Conservation (phyloP, 164 flowering plant species). For the Stephania cephalantha region DNA sequence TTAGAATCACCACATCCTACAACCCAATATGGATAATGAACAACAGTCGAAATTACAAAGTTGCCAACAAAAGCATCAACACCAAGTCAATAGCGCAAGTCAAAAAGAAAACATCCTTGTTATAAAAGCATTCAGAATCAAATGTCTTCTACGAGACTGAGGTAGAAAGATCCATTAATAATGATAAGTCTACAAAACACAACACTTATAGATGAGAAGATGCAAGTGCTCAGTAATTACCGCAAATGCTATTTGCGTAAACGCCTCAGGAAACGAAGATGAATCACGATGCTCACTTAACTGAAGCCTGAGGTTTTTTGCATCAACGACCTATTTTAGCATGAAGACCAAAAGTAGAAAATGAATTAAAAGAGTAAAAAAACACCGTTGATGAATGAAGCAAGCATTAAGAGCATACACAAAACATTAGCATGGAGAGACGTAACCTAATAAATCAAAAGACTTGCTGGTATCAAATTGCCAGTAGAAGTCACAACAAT, state of each 20-base stretch:
- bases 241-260: conserved; percentile 88
- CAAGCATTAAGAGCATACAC: background rate
- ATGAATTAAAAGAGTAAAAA: background rate
- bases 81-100: background rate
- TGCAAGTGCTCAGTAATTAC: conserved; percentile 29
- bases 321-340: conserved; percentile 74
- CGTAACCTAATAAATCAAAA: background rate
- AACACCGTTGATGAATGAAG: background rate
- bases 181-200: conserved; percentile 9
- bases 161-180: background rate
- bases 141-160: background rate
- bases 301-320: conserved; percentile 76
- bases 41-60: background rate
- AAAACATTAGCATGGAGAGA: background rate
- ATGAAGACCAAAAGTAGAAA: background rate
- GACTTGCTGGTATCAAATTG: background rate
- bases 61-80: background rate
- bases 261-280: conserved; percentile 82
- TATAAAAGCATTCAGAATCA: background rate
- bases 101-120: background rate
- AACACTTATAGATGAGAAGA: background rate
- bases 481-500: background rate
- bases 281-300: conserved; percentile 45
- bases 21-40: conserved; percentile 17
- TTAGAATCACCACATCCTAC: conserved; percentile 87